Percentiles rank a stretch among this genome's conserved stretches.
phyloP scores from a whole-genome alignment of 768 basidiomycete genomes.

The Naganishia friedmannii region DNA sequence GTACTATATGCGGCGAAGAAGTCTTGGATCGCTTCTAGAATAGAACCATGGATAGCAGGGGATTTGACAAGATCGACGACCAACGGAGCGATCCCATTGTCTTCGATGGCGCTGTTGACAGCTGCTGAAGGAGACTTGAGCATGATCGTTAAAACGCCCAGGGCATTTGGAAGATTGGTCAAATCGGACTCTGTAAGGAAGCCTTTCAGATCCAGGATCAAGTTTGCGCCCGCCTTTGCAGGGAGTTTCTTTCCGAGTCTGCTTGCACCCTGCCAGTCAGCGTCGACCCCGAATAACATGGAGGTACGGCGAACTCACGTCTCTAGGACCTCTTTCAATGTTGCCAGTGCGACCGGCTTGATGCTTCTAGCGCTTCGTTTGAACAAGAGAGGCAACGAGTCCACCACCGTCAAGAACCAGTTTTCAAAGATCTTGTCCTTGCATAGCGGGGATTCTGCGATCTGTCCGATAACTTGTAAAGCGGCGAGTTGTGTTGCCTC shows the following conservation, averaged over 20 bases:
- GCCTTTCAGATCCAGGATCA: constrained; percentile 70
- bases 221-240: constrained; percentile 59
- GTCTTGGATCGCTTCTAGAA: constrained; percentile 73
- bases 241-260: constrained; percentile 54
- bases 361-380: constrained; percentile 76
- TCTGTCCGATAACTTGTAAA: constrained; percentile 75
- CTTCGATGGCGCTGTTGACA: constrained; percentile 37
- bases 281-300: background rate
- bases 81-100: constrained; percentile 42
- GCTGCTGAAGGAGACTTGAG: constrained; percentile 44
- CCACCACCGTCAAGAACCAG: constrained; percentile 78
- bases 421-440: constrained; percentile 45
- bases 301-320: constrained; percentile 55
- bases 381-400: constrained; percentile 68
- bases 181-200: constrained; percentile 76
- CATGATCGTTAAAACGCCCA: constrained; percentile 59
- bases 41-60: constrained; percentile 69
- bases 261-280: constrained; percentile 10
- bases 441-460: constrained; percentile 58
- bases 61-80: constrained; percentile 66
- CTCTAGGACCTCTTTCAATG: constrained; percentile 67
- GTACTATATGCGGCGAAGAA: constrained; percentile 81
- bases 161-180: constrained; percentile 58
- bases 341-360: constrained; percentile 61
- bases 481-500: constrained; percentile 53